Percentiles rank a stretch among this genome's conserved stretches.
Conservation (phyloP, 176 grass and related monocot genomes). For the Eragrostis curvula region DNA sequence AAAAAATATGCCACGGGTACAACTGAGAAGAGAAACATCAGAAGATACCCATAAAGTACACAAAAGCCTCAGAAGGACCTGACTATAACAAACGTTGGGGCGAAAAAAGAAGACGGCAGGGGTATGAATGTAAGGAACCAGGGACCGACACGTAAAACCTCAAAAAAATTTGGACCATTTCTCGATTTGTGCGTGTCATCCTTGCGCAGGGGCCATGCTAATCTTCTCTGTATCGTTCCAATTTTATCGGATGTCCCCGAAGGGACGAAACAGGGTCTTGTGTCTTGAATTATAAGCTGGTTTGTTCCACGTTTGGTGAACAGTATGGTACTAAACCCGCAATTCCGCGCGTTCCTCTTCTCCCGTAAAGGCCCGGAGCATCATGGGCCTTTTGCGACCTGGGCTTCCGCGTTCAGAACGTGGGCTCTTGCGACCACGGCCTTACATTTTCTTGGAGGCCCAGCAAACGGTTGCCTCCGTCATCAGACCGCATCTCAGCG, state of each 20-base stretch:
- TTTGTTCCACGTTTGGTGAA: accelerated
- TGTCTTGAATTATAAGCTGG: background rate
- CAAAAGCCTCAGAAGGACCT: too few species aligned
- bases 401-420: too few species aligned
- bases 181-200: slow-evolving; percentile 40
- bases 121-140: background rate
- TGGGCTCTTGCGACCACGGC: too few species aligned
- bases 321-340: background rate
- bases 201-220: slow-evolving; percentile 43
- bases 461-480: background rate
- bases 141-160: background rate
- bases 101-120: too few species aligned
- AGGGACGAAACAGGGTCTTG: accelerated
- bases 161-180: slow-evolving; percentile 34
- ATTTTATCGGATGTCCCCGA: slow-evolving; percentile 49
- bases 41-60: too few species aligned
- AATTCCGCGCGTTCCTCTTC: background rate
- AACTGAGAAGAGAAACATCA: too few species aligned
- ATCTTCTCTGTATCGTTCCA: slow-evolving; percentile 50
- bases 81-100: too few species aligned
- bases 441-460: background rate
- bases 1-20: too few species aligned
- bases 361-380: background rate
- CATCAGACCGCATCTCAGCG: background rate
- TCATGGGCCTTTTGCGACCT: too few species aligned